These are phyloP conservation scores for Aphanoascus verrucosus DNA, from an alignment of 2,329 filamentous ascomycete species.

Conservation along the genomic window DNA sequence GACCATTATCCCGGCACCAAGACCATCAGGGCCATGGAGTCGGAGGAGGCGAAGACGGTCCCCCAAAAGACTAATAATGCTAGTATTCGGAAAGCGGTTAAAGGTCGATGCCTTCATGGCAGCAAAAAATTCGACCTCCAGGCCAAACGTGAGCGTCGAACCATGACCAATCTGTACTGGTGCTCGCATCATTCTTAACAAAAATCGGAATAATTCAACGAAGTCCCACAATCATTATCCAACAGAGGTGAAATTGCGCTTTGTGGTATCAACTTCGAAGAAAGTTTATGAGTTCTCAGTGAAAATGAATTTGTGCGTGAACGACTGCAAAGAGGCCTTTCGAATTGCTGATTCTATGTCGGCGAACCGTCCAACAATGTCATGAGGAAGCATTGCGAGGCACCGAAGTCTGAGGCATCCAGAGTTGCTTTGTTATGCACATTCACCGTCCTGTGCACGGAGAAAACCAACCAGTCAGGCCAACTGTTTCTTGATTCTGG, in stretches of 20 bases:
- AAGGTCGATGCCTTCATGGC: slow-evolving; percentile 14
- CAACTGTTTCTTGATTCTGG: background rate
- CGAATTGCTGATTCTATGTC: slow-evolving; percentile 7
- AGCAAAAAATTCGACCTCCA: slow-evolving; percentile 16
- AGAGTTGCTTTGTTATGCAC: slow-evolving; percentile 8
- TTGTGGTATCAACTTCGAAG: slow-evolving; percentile 7
- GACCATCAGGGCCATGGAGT: slow-evolving; percentile 8
- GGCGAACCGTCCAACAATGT: slow-evolving; percentile 5
- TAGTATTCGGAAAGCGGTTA: slow-evolving; percentile 4
- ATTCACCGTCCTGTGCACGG: slow-evolving; percentile 5
- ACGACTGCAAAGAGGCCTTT: background rate
- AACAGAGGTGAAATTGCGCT: slow-evolving; percentile 9
- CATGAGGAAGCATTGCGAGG: slow-evolving; percentile 13
- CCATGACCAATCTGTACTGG: background rate
- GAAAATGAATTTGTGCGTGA: slow-evolving; percentile 4
- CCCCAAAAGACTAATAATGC: slow-evolving; percentile 11
- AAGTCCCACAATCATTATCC: slow-evolving; percentile 10
- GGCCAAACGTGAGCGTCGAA: slow-evolving; percentile 14
- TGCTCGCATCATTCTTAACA: slow-evolving; percentile 9
- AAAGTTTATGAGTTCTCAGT: background rate
- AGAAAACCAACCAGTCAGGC: background rate
- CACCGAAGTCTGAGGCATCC: slow-evolving; percentile 11
- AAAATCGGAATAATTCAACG: background rate
- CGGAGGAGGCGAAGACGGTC: slow-evolving; percentile 10
- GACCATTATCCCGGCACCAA: slow-evolving; percentile 7